Evolutionary conservation across 2,329 filamentous ascomycete species (phyloP).

Genomic region (Colletotrichum lupini): DNA sequence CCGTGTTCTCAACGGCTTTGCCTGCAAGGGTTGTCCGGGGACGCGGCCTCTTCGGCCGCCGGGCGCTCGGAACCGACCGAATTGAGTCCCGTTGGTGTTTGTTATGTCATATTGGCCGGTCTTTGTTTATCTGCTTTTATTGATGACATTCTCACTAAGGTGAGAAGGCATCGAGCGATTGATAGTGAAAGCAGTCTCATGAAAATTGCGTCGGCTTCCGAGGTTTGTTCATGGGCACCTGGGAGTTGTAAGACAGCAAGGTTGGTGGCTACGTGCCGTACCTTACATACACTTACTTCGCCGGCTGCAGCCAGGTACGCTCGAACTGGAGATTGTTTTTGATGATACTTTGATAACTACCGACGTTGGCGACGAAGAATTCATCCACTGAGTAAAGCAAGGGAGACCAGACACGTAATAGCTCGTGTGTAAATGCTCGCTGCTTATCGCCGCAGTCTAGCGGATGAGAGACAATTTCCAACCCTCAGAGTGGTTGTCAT

Average conservation of each 20-base stretch:
- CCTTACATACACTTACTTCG: too few species aligned
- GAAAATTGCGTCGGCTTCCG: too few species aligned
- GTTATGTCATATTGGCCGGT: not conserved
- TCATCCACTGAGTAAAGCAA: too few species aligned
- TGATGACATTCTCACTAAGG: not conserved
- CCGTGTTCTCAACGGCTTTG: not conserved
- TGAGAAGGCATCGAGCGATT: not conserved
- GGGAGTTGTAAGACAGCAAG: too few species aligned
- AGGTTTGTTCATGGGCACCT: too few species aligned
- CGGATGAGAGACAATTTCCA: not conserved
- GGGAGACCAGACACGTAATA: too few species aligned
- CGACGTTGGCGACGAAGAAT: too few species aligned
- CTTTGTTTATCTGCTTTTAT: not conserved
- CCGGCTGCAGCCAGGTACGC: too few species aligned
- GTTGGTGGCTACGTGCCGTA: too few species aligned
- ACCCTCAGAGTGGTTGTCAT: not conserved
- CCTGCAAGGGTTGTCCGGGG: not conserved
- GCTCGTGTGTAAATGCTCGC: not conserved
- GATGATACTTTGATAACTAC: not conserved
- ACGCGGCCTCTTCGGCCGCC: not conserved
- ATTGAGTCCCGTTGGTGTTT: not conserved
- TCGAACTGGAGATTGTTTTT: too few species aligned
- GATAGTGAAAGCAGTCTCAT: too few species aligned
- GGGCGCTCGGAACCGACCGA: not conserved
- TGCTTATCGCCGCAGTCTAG: not conserved